phyloP scores from a whole-genome alignment of 2,329 filamentous ascomycete species.

The Sporothrix protearum region DNA sequence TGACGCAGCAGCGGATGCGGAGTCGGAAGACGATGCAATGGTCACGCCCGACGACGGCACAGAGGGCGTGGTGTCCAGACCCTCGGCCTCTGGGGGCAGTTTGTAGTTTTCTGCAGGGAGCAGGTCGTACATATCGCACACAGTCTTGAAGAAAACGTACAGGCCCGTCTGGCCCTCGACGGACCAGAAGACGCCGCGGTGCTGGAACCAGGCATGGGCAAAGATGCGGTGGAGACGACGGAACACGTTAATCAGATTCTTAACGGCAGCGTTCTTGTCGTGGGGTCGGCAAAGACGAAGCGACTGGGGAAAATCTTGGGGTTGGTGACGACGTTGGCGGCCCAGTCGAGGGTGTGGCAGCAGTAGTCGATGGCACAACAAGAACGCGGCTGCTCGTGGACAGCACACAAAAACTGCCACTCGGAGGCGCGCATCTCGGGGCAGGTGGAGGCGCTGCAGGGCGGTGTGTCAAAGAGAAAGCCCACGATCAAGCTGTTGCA shows the following conservation, averaged over 20 bases:
- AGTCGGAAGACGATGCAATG: conserved; percentile 26
- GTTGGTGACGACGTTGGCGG: conserved; percentile 87
- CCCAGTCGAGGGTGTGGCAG: conserved; percentile 98
- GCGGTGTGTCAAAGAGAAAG: conserved; percentile 85
- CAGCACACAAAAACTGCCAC: conserved; percentile 98
- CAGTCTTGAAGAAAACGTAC: conserved; percentile 95
- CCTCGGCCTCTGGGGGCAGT: conserved; percentile 87
- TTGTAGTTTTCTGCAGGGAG: conserved; percentile 95
- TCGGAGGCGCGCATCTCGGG: conserved; percentile 98
- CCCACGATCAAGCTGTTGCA: conserved; percentile 89
- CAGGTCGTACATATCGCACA: conserved; percentile 87
- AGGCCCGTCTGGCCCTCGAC: conserved; percentile 87
- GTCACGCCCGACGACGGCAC: conserved; percentile 13
- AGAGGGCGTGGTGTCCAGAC: conserved; percentile 52
- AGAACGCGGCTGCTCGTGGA: conserved; percentile 92
- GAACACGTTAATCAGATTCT: conserved; percentile 93
- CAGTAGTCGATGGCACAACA: conserved; percentile 99
- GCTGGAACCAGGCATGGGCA: conserved; percentile 98
- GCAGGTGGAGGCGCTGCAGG: conserved; percentile 84
- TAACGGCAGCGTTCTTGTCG: conserved; percentile 62
- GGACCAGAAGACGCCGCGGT: conserved; percentile 90
- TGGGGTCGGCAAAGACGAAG: conserved; percentile 57
- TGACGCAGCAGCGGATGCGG: conserved; percentile 6
- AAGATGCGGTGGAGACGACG: conserved; percentile 93
- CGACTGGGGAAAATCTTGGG: conserved; percentile 93